Base-by-base conservation (phyloP, 805 yeast genomes). In the Ogataea haglerorum region DNA sequence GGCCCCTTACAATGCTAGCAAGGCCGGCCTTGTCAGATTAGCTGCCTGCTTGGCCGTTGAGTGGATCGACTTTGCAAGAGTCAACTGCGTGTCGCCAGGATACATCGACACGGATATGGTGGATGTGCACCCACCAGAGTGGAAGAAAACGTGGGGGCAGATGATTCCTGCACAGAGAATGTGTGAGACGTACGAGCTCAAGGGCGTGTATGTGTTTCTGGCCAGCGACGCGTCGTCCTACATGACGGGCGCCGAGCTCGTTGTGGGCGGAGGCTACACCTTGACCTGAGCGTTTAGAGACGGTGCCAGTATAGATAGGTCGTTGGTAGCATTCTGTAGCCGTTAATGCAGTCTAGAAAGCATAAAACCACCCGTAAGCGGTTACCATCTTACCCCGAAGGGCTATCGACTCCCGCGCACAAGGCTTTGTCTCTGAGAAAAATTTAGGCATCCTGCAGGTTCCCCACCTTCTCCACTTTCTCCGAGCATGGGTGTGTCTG, bases 211-310 rank as follows among this genome's bases (percentile, higher is more conserved):
- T 56, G 58, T 72, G 36, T 72, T 69, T 55, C 61, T 72, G 49
- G 76, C 74, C 15, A 63, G 80, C 35, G 76, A 72, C 50, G 76
- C 76, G 23, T 60, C 73, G 25, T 60, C 68, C 26, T 72, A 60
- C 53, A 64, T 71, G 46, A 71, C 75, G 21, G 77, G 77, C 30
- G 58, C 71, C 31, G 76, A 72, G 47, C 51, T 71, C 31, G 54
- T 58, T 32, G 66, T 67, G 35, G 75, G 72, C 40, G 76, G 75
- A 44, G 77, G 75, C 24, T 72, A 72, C 40, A 50, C 56, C 2
- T 36, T 46, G 22, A 46, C 46, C 17, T 46, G 24, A 18, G 23
- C 9, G 12, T 29, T 12, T 12, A 1, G n/a, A 9, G 14, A 5
- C 27, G 13, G 27, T n/a, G 14, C 13, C 14, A 10, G n/a, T 24